Evolutionary conservation across 306 rosid genomes (phyloP), one percentile per base, ranked within the genome.

Genomic region (Corylus avellana): DNA sequence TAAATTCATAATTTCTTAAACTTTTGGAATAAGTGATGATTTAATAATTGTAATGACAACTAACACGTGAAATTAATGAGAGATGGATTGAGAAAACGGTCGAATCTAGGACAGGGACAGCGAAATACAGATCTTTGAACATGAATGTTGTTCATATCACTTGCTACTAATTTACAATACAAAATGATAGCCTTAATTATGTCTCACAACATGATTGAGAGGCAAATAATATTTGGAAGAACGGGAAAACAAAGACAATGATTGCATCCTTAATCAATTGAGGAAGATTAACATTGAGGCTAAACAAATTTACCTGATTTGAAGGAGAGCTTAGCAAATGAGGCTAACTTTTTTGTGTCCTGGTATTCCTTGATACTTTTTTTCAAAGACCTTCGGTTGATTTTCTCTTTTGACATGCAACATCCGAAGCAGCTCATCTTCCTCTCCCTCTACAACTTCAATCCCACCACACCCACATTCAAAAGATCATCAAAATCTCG

Each of bases 351-450:
- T 82, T 85, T 90, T 3, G 89, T 79, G 58, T 86, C 87, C 66
- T 78, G 82, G 64, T 84, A 87, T 63, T 86, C 91, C 85, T 84
- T 85, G 13, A 89, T 86, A 88, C 87, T 81, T 81, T 87, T 90
- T 84, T 80, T 84, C 75, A 86, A 80, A 9, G 97, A 78, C 77
- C 44, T 85, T 75, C 88, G 82, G 27, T 61, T 78, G 77, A 22
- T 39, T 76, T 76, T 85, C 62, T 85, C 85, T 63, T 89, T 82
- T 7, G 95, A 90, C 81, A 79, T 74, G 48, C 95, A 91, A 79
- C 93, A 95, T 18, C 86, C 53, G 79, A 92, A 91, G 88, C 95
- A 95, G 50, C 81, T 87, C 97, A 95, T 95, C 79, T 77, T 92
- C 82, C 61, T 92, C 73, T n/a, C 70, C 82, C 29, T 67, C 72